These are phyloP conservation scores for Torrubiella hemipterigena DNA, from an alignment of 2,329 filamentous ascomycete species.

Conservation along the genomic window DNA sequence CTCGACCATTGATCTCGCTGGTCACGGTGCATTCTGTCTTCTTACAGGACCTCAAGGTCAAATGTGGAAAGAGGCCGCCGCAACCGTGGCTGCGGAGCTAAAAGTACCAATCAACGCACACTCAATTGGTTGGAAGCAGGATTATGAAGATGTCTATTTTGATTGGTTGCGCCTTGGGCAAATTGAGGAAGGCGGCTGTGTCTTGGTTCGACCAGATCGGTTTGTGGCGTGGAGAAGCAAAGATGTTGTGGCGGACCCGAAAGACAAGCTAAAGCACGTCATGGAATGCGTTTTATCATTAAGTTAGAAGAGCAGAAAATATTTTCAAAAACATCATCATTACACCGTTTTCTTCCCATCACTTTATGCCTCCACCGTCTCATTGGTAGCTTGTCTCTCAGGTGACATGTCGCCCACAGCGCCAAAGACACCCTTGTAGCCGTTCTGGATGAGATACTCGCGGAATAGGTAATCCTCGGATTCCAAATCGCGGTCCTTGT, in stretches of 20 bases:
- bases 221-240: constrained; percentile 41
- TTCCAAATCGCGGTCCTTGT: constrained; percentile 10
- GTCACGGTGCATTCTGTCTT: constrained; percentile 37
- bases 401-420: constrained; percentile 3
- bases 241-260: too few relatives aligned
- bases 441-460: background rate
- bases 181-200: constrained; percentile 43
- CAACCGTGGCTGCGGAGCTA: constrained; percentile 20
- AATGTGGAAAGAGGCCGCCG: constrained; percentile 38
- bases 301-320: too few relatives aligned
- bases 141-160: constrained; percentile 50
- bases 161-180: constrained; percentile 43
- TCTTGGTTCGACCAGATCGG: constrained; percentile 46
- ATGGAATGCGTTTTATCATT: too few relatives aligned
- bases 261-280: too few relatives aligned
- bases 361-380: too few relatives aligned
- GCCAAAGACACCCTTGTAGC: background rate
- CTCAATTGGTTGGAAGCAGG: constrained; percentile 43
- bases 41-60: constrained; percentile 44
- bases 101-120: constrained; percentile 35
- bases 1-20: constrained; percentile 49
- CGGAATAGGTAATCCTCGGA: constrained; percentile 11
- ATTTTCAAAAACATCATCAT: too few relatives aligned
- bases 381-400: too few relatives aligned
- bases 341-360: too few relatives aligned